Evolutionary conservation across 371 early-diverging fungal species (phyloP), one percentile per base, ranked within the genome.

Genomic region (Haplosporangium sp.): DNA sequence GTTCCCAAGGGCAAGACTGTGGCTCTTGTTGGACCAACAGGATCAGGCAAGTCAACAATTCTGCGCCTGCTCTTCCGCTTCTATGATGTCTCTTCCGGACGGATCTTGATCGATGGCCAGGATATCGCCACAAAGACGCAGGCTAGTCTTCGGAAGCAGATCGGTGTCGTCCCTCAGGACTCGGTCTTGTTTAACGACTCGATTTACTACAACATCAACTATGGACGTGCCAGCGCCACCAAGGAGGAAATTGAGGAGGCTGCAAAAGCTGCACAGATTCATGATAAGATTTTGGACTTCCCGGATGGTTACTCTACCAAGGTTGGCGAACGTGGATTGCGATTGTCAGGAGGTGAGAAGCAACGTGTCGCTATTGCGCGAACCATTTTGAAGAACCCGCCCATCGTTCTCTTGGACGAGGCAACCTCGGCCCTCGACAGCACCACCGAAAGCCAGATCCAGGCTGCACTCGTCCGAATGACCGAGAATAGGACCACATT

Each of bases 261-360:
- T 0, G 87, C 89, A 45, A 69, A 73, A 48, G 75, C 77, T 4
- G 90, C 88, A 12, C 82, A 85, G 51, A 83, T 88, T 55, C 88
- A 90, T 55, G 86, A 86, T 55, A 84, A 83, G 50, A 87, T 90
- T 38, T 29, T 67, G n/a, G 65, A 74, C 42, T 85, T 90, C 74
- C 83, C 86, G 6, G 83, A 87, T 38, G 86, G 84, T 14, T 89
- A 87, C 57, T 60, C 82, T 2, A 86, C 84, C 37, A 71, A 67
- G 58, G 97, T 98, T 0, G 99, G 99, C 23, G 95, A 97, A 73
- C 90, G 97, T 52, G 99, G 99, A 18, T 76, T 94, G 73, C 89
- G 94, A 73, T 83, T 99, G 12, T 91, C 88, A 52, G 93, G 93
- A 51, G 99, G 99, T 21, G 98, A 99, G 83, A 96, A 96, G 82